These are phyloP conservation scores for Backusella psychrophila DNA, from an alignment of 192 early-diverging fungal species.

Conservation along the genomic window DNA sequence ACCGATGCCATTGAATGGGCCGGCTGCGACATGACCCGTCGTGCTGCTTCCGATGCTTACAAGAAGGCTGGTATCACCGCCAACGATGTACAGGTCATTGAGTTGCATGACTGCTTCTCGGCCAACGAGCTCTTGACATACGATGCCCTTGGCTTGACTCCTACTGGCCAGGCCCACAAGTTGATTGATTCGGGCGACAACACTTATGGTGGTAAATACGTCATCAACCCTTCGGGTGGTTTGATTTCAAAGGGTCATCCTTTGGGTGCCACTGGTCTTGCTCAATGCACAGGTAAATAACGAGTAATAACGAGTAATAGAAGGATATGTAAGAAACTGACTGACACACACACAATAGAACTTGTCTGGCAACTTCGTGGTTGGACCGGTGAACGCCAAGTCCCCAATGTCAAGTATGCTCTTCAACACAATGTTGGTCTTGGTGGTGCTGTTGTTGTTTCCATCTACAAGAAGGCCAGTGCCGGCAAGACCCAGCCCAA, in stretches of 20 bases:
- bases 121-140: slow-evolving; percentile 75
- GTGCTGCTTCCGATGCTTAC: slow-evolving; percentile 55
- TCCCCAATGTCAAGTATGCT: slow-evolving; percentile 59
- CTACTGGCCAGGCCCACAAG: slow-evolving; percentile 62
- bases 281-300: slow-evolving; percentile 60
- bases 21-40: slow-evolving; percentile 69
- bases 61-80: slow-evolving; percentile 56
- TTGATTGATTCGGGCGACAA: slow-evolving; percentile 54
- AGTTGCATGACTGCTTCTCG: slow-evolving; percentile 78
- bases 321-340: neutral
- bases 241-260: slow-evolving; percentile 79
- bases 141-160: slow-evolving; percentile 66
- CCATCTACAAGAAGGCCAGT: slow-evolving; percentile 57
- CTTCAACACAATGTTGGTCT: slow-evolving; percentile 77
- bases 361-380: slow-evolving; percentile 59
- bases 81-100: slow-evolving; percentile 64
- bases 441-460: slow-evolving; percentile 70
- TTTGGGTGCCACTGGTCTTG: slow-evolving; percentile 72
- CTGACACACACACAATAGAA: slow-evolving; percentile 11
- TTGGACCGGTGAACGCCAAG: slow-evolving; percentile 68
- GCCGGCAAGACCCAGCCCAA: slow-evolving; percentile 37
- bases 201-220: slow-evolving; percentile 61
- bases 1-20: slow-evolving; percentile 57
- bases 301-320: slow-evolving; percentile 33
- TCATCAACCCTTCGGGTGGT: slow-evolving; percentile 73